Evolutionary conservation across 768 basidiomycete genomes (phyloP), one percentile per base, ranked within the genome.

Genomic region (Mycena chlorophos): DNA sequence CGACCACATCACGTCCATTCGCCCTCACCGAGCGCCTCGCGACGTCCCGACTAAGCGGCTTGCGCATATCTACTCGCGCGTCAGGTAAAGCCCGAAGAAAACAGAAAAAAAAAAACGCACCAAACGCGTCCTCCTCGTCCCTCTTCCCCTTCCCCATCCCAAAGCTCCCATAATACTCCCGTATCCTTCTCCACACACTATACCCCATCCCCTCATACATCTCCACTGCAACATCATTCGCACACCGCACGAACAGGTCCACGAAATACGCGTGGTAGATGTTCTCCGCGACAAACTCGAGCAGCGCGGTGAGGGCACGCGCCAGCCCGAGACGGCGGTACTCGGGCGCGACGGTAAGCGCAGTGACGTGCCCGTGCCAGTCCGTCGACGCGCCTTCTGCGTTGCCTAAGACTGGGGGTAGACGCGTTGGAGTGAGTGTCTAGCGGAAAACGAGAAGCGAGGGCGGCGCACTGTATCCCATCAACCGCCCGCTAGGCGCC

Each of bases 191-290:
- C 73, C 89, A 98, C 5, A 98, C 93, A 66, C 89, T 93, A 66
- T 99, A 99, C 3, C 91, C 95, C 69, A 98, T 77, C 27, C 86
- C 81, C 66, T 98, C 93, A 66, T 98, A 98, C 88, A 99, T 89
- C 12, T 77, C 78, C 55, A 96, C 89, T 12, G 96, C 97, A n/a
- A 94, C 78, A 1, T 70, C 62, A 63, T 96, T 97, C 50, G 84
- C 85, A 65, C 91, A 94, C 49, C 97, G 85, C 50, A 98, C 96
- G 68, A 94, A 98, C 20, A 99, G 82, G 71, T 98, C 97, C 39
- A 98, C 93, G 65, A 95, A 98, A 78, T 83, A 90, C 3, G 86
- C 91, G 60, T 82, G 82, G 77, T 94, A 91, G 19, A 79, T 79
- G 55, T 86, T 79, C 67, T 95, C 89, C 1, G 92, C 91, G 6